Conservation (phyloP, 164 flowering plant genomes). For the Macadamia integrifolia region DNA sequence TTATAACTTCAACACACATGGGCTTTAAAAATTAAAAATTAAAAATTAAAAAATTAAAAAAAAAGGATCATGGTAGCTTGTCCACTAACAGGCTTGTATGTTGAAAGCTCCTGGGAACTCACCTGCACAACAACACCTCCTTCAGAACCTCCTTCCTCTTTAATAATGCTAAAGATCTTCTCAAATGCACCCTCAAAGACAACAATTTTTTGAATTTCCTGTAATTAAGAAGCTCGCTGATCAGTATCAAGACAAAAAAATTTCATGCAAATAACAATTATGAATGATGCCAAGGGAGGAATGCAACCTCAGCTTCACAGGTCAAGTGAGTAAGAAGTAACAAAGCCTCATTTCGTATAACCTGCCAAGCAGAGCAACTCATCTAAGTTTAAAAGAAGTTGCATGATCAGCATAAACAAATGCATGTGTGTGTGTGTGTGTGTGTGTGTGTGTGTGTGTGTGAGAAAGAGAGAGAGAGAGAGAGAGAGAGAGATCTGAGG, state of each 20-base stretch:
- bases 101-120: slow-evolving; percentile 7
- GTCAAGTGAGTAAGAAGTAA: slow-evolving; percentile 91
- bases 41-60: no score
- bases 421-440: no score
- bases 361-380: slow-evolving; percentile 40
- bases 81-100: no score
- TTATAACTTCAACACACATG: background rate
- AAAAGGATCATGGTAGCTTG: no score
- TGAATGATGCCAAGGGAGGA: background rate
- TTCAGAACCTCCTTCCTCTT: slow-evolving; percentile 97
- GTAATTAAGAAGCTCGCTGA: slow-evolving; percentile 10
- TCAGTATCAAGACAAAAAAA: slow-evolving; percentile 4
- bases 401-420: background rate
- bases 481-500: no score
- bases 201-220: slow-evolving; percentile 97
- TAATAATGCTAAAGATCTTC: slow-evolving; percentile 90
- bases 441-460: no score
- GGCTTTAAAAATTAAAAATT: no score
- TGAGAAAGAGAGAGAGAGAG: no score
- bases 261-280: background rate
- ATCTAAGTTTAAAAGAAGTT: background rate
- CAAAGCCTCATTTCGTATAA: slow-evolving; percentile 92
- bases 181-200: slow-evolving; percentile 99
- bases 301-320: slow-evolving; percentile 87
- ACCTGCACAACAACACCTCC: slow-evolving; percentile 99